Conservation (phyloP, 1,139 yeast species). For the Sugiyamaella japonica region DNA sequence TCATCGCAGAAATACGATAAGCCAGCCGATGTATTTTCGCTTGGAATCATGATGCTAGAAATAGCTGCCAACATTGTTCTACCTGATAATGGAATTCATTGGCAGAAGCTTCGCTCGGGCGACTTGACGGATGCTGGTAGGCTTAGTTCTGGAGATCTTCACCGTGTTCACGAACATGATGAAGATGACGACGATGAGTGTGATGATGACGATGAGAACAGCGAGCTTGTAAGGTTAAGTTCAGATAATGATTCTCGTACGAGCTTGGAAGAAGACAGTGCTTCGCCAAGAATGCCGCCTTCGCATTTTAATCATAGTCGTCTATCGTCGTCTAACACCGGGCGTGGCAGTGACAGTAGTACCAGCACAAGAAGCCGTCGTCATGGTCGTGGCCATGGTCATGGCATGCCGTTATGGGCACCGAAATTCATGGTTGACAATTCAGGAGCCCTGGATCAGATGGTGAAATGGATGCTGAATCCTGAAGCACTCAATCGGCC, state of each 20-base stretch:
- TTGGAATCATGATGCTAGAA: slow-evolving; percentile 89
- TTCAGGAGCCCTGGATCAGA: slow-evolving; percentile 67
- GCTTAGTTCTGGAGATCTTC: slow-evolving; percentile 66
- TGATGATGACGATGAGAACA: slow-evolving; percentile 8
- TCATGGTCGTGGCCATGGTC: not conserved
- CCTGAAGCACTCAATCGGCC: slow-evolving; percentile 88
- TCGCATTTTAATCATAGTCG: slow-evolving; percentile 4
- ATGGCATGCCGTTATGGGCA: slow-evolving; percentile 67
- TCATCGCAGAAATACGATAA: slow-evolving; percentile 80
- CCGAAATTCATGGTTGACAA: slow-evolving; percentile 81
- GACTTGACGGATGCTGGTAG: slow-evolving; percentile 95
- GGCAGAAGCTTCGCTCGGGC: slow-evolving; percentile 96
- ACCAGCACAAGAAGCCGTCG: slow-evolving; percentile 5
- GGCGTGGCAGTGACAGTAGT: slow-evolving; percentile 6
- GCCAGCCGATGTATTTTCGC: slow-evolving; percentile 91
- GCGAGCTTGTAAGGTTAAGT: slow-evolving; percentile 7
- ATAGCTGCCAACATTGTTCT: slow-evolving; percentile 93
- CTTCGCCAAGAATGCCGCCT: slow-evolving; percentile 9
- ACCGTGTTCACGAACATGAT: slow-evolving; percentile 22
- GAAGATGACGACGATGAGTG: slow-evolving; percentile 22
- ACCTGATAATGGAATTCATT: slow-evolving; percentile 95
- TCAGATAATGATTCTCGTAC: slow-evolving; percentile 10
- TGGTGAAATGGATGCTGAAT: slow-evolving; percentile 85
- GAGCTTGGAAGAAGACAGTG: slow-evolving; percentile 8
- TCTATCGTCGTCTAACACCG: not conserved